Evolutionary conservation across 495 filamentous ascomycete genomes (phyloP).

Genomic region (Pyrenopolyporus hunteri): DNA sequence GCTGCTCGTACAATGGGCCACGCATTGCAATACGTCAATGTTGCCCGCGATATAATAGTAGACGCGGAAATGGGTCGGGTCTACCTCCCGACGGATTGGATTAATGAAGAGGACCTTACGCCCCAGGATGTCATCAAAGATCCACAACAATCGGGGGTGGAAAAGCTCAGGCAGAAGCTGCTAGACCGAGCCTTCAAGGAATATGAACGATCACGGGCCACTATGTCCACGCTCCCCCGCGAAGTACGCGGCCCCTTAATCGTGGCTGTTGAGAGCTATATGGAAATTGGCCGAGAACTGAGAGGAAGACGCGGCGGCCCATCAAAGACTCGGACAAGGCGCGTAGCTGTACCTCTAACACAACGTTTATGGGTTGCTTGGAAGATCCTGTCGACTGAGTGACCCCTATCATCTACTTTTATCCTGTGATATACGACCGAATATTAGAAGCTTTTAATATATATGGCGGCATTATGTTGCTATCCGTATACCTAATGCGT

Average conservation of each 20-base stretch:
- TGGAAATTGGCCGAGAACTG: conserved; percentile 71
- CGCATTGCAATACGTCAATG: conserved; percentile 73
- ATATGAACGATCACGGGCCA: conserved; percentile 54
- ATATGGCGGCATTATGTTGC: too few species aligned
- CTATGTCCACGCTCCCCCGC: conserved; percentile 62
- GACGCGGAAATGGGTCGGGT: conserved; percentile 66
- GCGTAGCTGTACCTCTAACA: conserved; percentile 62
- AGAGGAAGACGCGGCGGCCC: conserved; percentile 41
- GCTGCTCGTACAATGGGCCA: conserved; percentile 67
- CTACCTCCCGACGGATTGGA: conserved; percentile 67
- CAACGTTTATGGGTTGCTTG: conserved; percentile 62
- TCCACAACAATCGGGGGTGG: conserved; percentile 49
- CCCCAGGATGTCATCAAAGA: conserved; percentile 57
- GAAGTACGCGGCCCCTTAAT: conserved; percentile 64
- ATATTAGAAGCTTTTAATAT: too few species aligned
- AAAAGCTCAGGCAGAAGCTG: conserved; percentile 56
- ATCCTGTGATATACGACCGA: too few species aligned
- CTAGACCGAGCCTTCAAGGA: conserved; percentile 61
- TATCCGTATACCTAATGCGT: too few species aligned
- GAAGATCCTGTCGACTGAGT: conserved; percentile 48
- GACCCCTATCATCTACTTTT: background rate
- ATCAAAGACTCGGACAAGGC: conserved; percentile 56
- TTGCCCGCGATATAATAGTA: conserved; percentile 68
- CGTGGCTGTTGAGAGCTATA: conserved; percentile 74
- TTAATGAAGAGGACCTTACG: conserved; percentile 59